Evolutionary conservation across 768 basidiomycete species (phyloP), one percentile per base, ranked within the genome.

Genomic region (Hirschioporus abietinus): DNA sequence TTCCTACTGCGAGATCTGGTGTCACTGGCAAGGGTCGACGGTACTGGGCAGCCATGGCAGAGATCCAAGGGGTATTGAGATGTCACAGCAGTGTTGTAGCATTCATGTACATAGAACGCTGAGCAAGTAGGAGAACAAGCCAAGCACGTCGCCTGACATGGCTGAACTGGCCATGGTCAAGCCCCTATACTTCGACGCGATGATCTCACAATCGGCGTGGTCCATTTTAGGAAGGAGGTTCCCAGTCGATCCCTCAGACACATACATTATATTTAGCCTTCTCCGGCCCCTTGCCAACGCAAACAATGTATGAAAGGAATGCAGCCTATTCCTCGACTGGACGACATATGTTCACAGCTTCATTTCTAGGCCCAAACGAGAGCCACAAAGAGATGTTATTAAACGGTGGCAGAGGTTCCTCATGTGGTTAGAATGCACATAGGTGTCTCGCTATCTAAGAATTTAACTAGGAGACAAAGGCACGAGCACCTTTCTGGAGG

Each of bases 1-100:
- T 61, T 61, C 17, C 60, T 23, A 20, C 59, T 52, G 42, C 42
- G 30, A 61, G 25, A 34, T 61, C 60, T 61, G 60, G 60, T 1
- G 12, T 12, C 24, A 24, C 7, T 2, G 60, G 60, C 25, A 61
- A 34, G 30, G 60, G 60, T 12, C 60, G 60, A 25, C 60, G 60
- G 25, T 25, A 34, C 30, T 61, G 60, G 4, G 60, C 60, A 25
- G 60, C 60, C 60, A 61, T 61, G 1, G 58, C 58, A 52, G 42
- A 52, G 42, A 52, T 52, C 42, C 12, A 12, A 52, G 42, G 20
- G 42, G 42, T 20, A 20, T 52, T 52, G 42, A 30, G 30, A 30
- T n/a, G n/a, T n/a, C 35, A 52, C 15, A 52, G 42, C n/a, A n/a
- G n/a, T n/a, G n/a, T n/a, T n/a, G n/a, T n/a, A n/a, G 42, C 12